Conservation (phyloP, 441 rosid species). For the Kokia cookei region DNA sequence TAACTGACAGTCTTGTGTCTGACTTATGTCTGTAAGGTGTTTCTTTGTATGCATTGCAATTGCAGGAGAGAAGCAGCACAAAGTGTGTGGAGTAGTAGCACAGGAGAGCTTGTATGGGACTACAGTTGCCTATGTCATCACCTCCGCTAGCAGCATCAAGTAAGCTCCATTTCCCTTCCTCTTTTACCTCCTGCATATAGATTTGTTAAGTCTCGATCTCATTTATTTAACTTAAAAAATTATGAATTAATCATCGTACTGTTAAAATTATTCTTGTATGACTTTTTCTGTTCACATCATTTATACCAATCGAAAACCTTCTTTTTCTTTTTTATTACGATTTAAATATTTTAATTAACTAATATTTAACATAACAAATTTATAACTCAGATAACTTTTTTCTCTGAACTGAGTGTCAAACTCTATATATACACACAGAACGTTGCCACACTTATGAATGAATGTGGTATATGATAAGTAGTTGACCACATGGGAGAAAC, state of each 20-base stretch:
- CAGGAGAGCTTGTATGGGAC: slow-evolving; percentile 34
- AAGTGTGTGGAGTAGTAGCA: slow-evolving; percentile 32
- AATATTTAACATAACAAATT: too few species aligned
- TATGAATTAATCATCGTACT: too few species aligned
- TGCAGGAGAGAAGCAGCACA: slow-evolving; percentile 43
- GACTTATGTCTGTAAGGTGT: neutral
- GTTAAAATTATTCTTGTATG: too few species aligned
- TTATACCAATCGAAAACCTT: too few species aligned
- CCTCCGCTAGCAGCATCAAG: slow-evolving; percentile 51
- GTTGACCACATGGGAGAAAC: neutral
- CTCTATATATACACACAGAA: too few species aligned
- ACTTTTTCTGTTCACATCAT: too few species aligned
- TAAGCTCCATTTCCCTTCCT: slow-evolving; percentile 10
- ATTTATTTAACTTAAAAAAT: too few species aligned
- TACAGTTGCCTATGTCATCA: slow-evolving; percentile 44
- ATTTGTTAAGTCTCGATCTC: too few species aligned
- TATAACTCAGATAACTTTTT: too few species aligned
- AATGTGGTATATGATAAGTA: neutral
- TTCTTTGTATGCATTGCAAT: slow-evolving; percentile 5
- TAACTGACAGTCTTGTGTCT: neutral
- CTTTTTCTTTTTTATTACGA: too few species aligned
- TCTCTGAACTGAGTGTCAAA: too few species aligned
- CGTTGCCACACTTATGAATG: neutral
- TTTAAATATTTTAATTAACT: too few species aligned
- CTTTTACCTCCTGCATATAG: neutral